These are phyloP conservation scores for Monilinia laxa DNA, from an alignment of 2,329 filamentous ascomycete species.

Conservation along the genomic window DNA sequence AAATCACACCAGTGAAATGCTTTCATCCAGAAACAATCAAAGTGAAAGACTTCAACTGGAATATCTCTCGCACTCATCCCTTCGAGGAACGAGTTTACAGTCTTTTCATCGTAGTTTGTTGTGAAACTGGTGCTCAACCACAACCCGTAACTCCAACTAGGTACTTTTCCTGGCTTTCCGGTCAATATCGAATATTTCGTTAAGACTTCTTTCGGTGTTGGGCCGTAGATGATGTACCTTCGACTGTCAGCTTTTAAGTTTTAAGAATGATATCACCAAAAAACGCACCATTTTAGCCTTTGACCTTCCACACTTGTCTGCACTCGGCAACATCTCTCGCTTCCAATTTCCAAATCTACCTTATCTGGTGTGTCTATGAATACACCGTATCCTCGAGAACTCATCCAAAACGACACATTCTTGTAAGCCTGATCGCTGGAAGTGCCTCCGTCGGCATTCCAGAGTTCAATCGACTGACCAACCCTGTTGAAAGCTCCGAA, in stretches of 20 bases:
- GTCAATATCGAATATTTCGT: slow-evolving; percentile 66
- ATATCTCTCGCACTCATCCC: slow-evolving; percentile 57
- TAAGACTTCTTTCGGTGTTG: slow-evolving; percentile 69
- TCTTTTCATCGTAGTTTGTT: slow-evolving; percentile 59
- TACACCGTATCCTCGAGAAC: slow-evolving; percentile 71
- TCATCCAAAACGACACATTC: slow-evolving; percentile 69
- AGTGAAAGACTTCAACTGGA: slow-evolving; percentile 61
- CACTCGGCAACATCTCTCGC: slow-evolving; percentile 68
- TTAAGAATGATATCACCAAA: not conserved
- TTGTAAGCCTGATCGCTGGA: slow-evolving; percentile 71
- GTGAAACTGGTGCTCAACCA: slow-evolving; percentile 73
- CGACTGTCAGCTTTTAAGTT: not conserved
- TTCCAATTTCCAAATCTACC: slow-evolving; percentile 72
- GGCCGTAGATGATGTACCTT: slow-evolving; percentile 67
- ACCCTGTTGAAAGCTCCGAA: slow-evolving; percentile 78
- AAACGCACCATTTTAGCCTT: slow-evolving; percentile 59
- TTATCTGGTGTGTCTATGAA: slow-evolving; percentile 71
- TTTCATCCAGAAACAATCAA: slow-evolving; percentile 64
- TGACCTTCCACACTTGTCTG: slow-evolving; percentile 70
- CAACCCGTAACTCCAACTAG: slow-evolving; percentile 72
- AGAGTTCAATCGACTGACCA: slow-evolving; percentile 66
- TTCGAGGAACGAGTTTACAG: slow-evolving; percentile 57
- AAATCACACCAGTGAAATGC: slow-evolving; percentile 66
- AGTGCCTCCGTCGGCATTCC: slow-evolving; percentile 64
- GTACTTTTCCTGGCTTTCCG: slow-evolving; percentile 62